Percentiles rank a stretch among this genome's conserved stretches.
These are phyloP conservation scores for Stagonosporopsis chrysanthemi DNA, from an alignment of 2,329 filamentous ascomycete genomes.

Conservation along the genomic window DNA sequence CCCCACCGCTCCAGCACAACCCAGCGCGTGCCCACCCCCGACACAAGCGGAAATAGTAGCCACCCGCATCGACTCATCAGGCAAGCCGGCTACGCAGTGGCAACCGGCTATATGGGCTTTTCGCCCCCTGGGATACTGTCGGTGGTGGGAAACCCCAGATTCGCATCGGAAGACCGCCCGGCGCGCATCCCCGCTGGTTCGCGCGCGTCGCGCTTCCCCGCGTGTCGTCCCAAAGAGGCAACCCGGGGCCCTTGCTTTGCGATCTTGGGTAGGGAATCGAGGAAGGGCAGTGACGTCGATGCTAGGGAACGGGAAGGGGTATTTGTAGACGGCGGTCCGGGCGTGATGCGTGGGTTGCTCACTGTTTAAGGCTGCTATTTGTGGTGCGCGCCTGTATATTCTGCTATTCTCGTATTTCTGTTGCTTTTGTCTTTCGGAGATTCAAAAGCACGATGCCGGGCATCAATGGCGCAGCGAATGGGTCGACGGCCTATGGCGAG, in stretches of 20 bases:
- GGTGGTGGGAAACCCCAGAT: not conserved
- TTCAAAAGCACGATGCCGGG: not conserved
- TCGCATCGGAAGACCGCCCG: not conserved
- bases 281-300: constrained; percentile 4
- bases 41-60: not conserved
- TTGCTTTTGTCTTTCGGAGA: too few species aligned
- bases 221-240: constrained; percentile 9
- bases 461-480: not conserved
- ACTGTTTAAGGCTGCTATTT: not conserved
- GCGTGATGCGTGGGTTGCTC: not conserved
- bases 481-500: constrained; percentile 28
- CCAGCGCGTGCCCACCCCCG: too few species aligned
- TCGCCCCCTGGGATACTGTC: not conserved
- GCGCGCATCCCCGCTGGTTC: constrained; percentile 11
- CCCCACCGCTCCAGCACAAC: too few species aligned
- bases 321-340: not conserved
- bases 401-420: not conserved
- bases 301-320: not conserved
- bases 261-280: not conserved
- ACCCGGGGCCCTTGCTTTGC: not conserved
- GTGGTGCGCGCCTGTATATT: not conserved
- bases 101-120: constrained; percentile 8
- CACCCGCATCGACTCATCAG: not conserved
- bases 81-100: constrained; percentile 7
- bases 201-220: constrained; percentile 8